Conservation (phyloP, 2,329 filamentous ascomycete genomes). For the Phyllosticta capitalensis region DNA sequence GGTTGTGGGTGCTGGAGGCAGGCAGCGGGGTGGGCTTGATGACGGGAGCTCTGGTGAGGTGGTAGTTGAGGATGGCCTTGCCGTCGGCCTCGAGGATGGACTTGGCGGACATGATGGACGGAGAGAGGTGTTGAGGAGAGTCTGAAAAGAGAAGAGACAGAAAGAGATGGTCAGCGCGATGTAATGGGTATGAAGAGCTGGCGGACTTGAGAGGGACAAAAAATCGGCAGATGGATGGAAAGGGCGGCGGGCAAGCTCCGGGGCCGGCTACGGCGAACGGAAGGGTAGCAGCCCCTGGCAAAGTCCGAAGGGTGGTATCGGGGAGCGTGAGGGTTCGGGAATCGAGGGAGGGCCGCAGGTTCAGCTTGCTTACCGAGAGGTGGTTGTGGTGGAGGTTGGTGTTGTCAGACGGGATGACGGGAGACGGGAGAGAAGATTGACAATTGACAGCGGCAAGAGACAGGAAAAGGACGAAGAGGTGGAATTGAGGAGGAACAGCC, state of each 20-base stretch:
- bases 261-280: not conserved
- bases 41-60: constrained; percentile 91
- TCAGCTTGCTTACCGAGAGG: not conserved
- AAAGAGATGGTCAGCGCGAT: not conserved
- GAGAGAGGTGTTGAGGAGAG: not conserved
- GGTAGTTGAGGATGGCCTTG: constrained; percentile 99
- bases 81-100: constrained; percentile 97
- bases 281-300: not conserved
- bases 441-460: not conserved
- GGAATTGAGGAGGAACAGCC: not conserved
- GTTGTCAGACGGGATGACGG: not conserved
- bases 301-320: not conserved
- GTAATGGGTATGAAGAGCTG: not conserved
- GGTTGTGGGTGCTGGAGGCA: constrained; percentile 75
- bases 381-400: not conserved
- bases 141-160: not conserved
- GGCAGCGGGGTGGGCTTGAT: constrained; percentile 98
- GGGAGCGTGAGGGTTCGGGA: not conserved
- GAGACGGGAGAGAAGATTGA: not conserved
- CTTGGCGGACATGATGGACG: constrained; percentile 74
- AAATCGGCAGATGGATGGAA: not conserved
- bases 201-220: not conserved
- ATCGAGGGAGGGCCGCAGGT: not conserved
- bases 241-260: not conserved
- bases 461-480: not conserved